phyloP scores from a whole-genome alignment of 2,329 filamentous ascomycete species.

The Akanthomyces muscarius region DNA sequence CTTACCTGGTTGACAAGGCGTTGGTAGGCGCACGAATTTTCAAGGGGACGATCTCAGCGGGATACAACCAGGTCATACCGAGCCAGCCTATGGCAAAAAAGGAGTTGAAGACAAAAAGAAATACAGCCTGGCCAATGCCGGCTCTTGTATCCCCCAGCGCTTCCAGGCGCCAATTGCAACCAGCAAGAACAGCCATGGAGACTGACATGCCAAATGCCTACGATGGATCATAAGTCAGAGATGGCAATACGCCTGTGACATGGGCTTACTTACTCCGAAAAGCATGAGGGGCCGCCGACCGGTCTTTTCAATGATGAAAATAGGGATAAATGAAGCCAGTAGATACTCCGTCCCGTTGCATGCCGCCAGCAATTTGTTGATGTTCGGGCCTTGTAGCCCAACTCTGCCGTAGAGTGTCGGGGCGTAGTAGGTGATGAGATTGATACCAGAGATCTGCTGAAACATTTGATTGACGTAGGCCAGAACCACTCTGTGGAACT shows the following conservation, averaged over 20 bases:
- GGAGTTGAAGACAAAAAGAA: conserved; percentile 63
- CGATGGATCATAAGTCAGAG: neutral
- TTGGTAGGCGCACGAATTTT: conserved; percentile 38
- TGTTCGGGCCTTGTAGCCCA: conserved; percentile 14
- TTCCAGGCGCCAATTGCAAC: conserved; percentile 10
- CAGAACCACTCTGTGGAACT: conserved; percentile 52
- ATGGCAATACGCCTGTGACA: neutral
- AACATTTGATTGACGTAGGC: conserved; percentile 57
- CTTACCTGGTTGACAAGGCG: conserved; percentile 45
- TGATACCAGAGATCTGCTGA: conserved; percentile 31
- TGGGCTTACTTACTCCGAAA: conserved; percentile 4
- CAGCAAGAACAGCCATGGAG: conserved; percentile 18
- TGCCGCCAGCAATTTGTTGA: conserved; percentile 18
- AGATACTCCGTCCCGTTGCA: conserved; percentile 26
- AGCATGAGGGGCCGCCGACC: conserved; percentile 13
- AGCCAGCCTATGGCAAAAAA: conserved; percentile 61
- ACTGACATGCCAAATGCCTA: conserved; percentile 15
- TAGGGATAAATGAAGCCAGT: conserved; percentile 11
- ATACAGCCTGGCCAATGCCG: conserved; percentile 26
- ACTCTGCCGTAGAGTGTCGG: conserved; percentile 21
- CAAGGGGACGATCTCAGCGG: conserved; percentile 47
- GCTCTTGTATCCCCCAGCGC: conserved; percentile 5
- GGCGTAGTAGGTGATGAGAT: conserved; percentile 29
- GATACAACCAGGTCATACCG: conserved; percentile 54
- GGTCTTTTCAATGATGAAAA: conserved; percentile 14